Conservation (phyloP, 2,329 filamentous ascomycete species). For the Hymenoscyphus fructigenus region DNA sequence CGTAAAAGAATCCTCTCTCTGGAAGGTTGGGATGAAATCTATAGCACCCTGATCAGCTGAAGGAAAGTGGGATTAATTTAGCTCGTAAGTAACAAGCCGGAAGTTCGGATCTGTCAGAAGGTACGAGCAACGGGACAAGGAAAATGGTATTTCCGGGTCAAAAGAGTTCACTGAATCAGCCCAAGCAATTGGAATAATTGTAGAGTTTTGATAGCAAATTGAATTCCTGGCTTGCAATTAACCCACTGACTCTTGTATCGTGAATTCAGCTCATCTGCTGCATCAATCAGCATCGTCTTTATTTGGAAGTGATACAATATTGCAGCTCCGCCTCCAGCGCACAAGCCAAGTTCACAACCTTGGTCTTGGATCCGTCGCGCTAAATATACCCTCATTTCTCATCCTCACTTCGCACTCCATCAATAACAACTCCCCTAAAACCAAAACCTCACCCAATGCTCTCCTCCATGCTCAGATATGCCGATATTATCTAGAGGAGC, state of each 20-base stretch:
- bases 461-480: conserved; percentile 13
- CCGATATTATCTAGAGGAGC: conserved; percentile 10
- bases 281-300: not conserved
- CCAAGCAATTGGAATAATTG: not conserved
- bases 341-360: not conserved
- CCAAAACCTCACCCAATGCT: conserved; percentile 5
- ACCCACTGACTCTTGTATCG: too few relatives aligned
- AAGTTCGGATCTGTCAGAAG: not conserved
- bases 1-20: too few relatives aligned
- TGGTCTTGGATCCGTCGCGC: conserved; percentile 1
- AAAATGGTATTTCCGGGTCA: not conserved
- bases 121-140: not conserved
- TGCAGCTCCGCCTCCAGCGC: not conserved
- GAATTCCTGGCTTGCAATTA: not conserved
- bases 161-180: not conserved
- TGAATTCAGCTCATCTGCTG: not conserved
- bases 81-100: not conserved
- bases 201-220: not conserved
- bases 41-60: too few relatives aligned
- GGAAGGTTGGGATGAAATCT: too few relatives aligned
- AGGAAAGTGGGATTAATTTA: not conserved
- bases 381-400: conserved; percentile 15
- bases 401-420: conserved; percentile 10
- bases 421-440: conserved; percentile 8
- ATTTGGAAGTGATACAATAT: not conserved